Conservation (phyloP, 2,329 filamentous ascomycete species). For the Hypoxylon sp. region DNA sequence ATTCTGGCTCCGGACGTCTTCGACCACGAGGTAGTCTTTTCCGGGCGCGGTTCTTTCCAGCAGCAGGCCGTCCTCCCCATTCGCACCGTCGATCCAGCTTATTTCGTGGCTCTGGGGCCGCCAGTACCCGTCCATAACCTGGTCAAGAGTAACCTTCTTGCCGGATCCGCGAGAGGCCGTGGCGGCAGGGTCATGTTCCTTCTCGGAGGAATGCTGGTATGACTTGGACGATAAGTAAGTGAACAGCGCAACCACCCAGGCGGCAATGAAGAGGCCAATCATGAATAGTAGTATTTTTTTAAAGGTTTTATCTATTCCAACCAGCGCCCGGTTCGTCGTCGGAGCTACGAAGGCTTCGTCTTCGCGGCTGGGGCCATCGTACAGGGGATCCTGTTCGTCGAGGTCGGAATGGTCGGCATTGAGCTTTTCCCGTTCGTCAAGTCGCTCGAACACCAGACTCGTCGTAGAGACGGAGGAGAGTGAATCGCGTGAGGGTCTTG, state of each 20-base stretch:
- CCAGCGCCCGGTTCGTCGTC: slow-evolving; percentile 49
- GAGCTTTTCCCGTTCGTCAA: slow-evolving; percentile 64
- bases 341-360: slow-evolving; percentile 62
- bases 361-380: slow-evolving; percentile 52
- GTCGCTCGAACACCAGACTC: slow-evolving; percentile 80
- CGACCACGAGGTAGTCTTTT: slow-evolving; percentile 82
- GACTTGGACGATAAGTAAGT: slow-evolving; percentile 71
- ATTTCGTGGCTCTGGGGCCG: slow-evolving; percentile 69
- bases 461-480: slow-evolving; percentile 83
- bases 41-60: slow-evolving; percentile 72
- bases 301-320: slow-evolving; percentile 71
- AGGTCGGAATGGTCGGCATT: slow-evolving; percentile 48
- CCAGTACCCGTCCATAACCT: slow-evolving; percentile 74
- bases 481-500: slow-evolving; percentile 63
- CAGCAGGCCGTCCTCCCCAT: slow-evolving; percentile 83
- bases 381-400: slow-evolving; percentile 57
- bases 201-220: slow-evolving; percentile 69
- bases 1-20: slow-evolving; percentile 76
- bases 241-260: slow-evolving; percentile 73
- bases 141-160: slow-evolving; percentile 76
- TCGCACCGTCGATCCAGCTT: slow-evolving; percentile 77
- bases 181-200: slow-evolving; percentile 73
- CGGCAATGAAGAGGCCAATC: slow-evolving; percentile 66
- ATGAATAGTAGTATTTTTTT: slow-evolving; percentile 69
- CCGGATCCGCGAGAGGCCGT: slow-evolving; percentile 67